Percentiles rank a stretch among this genome's conserved stretches.
These are phyloP conservation scores for Mycena pura DNA, from an alignment of 768 basidiomycete genomes.

Conservation along the genomic window DNA sequence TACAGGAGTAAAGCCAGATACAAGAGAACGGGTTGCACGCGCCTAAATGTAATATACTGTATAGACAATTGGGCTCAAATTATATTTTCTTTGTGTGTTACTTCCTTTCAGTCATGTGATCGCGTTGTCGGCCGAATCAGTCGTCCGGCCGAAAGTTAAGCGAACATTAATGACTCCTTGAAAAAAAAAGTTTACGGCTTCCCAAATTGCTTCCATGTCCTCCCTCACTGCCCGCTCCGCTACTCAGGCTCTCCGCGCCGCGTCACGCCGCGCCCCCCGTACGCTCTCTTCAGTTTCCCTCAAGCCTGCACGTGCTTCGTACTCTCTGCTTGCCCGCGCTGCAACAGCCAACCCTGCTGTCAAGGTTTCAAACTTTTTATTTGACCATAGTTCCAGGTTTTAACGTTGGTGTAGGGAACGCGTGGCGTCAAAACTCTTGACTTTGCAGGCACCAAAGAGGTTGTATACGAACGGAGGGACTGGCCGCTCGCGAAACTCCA, in stretches of 20 bases:
- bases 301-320: constrained; percentile 63
- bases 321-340: constrained; percentile 69
- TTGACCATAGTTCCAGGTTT: constrained; percentile 1
- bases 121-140: constrained; percentile 13
- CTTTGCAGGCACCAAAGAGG: constrained; percentile 94
- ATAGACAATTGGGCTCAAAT: constrained; percentile 8
- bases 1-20: constrained; percentile 49
- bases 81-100: background rate
- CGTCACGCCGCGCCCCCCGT: constrained; percentile 71
- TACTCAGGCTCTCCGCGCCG: constrained; percentile 66
- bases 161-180: background rate
- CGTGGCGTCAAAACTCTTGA: constrained; percentile 95
- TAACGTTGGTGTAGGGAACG: constrained; percentile 45
- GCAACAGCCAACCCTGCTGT: constrained; percentile 48
- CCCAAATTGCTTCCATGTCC: constrained; percentile 55
- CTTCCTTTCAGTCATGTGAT: background rate
- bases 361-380: constrained; percentile 38
- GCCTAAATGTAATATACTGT: constrained; percentile 16
- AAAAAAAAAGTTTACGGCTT: background rate
- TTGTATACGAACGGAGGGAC: constrained; percentile 94
- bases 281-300: constrained; percentile 45
- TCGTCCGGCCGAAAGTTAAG: background rate
- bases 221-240: constrained; percentile 70
- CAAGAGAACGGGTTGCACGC: too few relatives aligned
- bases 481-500: constrained; percentile 98